Conservation (phyloP, 2,329 filamentous ascomycete genomes). For the Colletotrichum sojae region DNA sequence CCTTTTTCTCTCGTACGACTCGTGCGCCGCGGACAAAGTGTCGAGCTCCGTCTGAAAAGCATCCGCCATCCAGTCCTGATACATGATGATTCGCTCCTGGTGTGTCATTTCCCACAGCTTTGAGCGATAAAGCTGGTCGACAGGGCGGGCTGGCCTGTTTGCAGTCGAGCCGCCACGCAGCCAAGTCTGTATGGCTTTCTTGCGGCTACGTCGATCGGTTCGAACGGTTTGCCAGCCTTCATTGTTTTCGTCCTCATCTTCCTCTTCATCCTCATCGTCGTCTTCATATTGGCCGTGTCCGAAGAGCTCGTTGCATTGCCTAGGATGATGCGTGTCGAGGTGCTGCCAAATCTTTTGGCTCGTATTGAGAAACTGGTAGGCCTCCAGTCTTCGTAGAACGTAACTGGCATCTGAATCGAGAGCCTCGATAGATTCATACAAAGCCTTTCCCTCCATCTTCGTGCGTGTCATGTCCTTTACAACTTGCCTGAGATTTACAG, state of each 20-base stretch:
- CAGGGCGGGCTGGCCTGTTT: background rate
- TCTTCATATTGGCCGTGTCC: slow-evolving; percentile 12
- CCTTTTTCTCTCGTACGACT: slow-evolving; percentile 2
- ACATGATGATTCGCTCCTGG: slow-evolving; percentile 19
- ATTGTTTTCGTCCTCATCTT: slow-evolving; percentile 36
- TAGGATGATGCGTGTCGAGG: background rate
- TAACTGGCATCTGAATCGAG: slow-evolving; percentile 27
- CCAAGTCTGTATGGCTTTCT: slow-evolving; percentile 3
- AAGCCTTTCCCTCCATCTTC: slow-evolving; percentile 52
- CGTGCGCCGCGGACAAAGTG: background rate
- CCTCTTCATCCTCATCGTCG: slow-evolving; percentile 35
- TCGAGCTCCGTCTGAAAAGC: slow-evolving; percentile 2
- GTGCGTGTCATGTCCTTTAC: slow-evolving; percentile 51
- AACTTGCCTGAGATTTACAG: slow-evolving; percentile 64
- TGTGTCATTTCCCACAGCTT: background rate
- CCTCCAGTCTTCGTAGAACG: background rate
- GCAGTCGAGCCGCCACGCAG: background rate
- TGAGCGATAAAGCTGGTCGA: background rate
- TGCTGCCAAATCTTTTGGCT: background rate
- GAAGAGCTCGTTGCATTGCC: slow-evolving; percentile 48
- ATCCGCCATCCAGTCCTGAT: slow-evolving; percentile 39
- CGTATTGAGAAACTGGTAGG: background rate
- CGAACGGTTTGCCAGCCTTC: slow-evolving; percentile 46
- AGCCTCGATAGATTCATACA: slow-evolving; percentile 46
- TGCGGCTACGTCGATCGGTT: slow-evolving; percentile 36